phyloP scores from a whole-genome alignment of 2,329 filamentous ascomycete species.

The Fusarium sp. region DNA sequence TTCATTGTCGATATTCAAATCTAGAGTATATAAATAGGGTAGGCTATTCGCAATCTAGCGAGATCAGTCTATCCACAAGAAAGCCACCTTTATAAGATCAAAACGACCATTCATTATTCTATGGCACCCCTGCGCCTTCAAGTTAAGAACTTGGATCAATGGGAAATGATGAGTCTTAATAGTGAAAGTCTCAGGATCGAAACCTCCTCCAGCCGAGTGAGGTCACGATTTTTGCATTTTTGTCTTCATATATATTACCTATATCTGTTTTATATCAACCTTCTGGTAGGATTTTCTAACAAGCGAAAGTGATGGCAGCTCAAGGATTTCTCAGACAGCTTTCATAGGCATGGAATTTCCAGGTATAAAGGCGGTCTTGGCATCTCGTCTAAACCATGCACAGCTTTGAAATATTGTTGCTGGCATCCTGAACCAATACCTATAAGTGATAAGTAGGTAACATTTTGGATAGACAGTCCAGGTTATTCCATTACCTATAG shows the following conservation, averaged over 20 bases:
- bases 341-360: background rate
- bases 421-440: background rate
- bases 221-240: background rate
- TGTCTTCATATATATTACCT: background rate
- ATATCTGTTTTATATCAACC: background rate
- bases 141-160: slow-evolving; percentile 3
- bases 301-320: background rate
- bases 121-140: slow-evolving; percentile 9
- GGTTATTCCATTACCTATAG: background rate
- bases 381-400: background rate
- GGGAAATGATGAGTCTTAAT: background rate
- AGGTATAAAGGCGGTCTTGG: background rate
- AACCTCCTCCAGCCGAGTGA: background rate
- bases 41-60: too few species aligned
- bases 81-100: slow-evolving; percentile 9
- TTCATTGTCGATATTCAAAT: background rate
- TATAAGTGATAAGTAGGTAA: background rate
- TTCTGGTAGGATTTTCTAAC: background rate
- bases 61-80: background rate
- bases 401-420: background rate
- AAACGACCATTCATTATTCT: background rate
- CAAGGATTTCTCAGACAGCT: background rate
- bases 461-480: background rate
- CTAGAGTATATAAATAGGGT: background rate
- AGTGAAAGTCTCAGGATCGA: slow-evolving; percentile 1